These are phyloP conservation scores for Candida sp. DNA, from an alignment of 1,139 yeast genomes.

Conservation along the genomic window DNA sequence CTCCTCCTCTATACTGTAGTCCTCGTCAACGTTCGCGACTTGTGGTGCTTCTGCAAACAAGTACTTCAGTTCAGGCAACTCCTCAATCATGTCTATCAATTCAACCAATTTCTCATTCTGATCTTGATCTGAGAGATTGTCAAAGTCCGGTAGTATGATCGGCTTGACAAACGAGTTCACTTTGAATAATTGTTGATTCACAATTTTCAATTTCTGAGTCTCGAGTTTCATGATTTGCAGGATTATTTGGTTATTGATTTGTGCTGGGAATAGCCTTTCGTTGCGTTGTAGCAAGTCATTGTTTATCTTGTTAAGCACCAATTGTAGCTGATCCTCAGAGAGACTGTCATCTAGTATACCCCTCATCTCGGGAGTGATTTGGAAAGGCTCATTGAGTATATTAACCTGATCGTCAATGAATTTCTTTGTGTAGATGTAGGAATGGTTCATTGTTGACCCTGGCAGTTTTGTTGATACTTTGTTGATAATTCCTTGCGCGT, in stretches of 20 bases:
- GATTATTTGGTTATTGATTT: conserved; percentile 38
- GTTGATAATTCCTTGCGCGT: no score
- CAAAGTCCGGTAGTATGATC: conserved; percentile 29
- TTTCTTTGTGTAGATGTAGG: conserved; percentile 31
- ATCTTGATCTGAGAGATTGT: conserved; percentile 15
- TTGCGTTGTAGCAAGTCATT: conserved; percentile 32
- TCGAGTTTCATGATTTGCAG: conserved; percentile 42
- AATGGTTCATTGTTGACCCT: conserved; percentile 14
- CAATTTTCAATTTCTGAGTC: conserved; percentile 27
- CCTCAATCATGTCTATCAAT: conserved; percentile 27
- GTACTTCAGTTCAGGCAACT: conserved; percentile 40
- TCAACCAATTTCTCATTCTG: conserved; percentile 16
- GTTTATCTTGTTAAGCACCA: conserved; percentile 31
- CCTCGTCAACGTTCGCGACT: conserved; percentile 5
- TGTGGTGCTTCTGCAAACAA: conserved; percentile 19
- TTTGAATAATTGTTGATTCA: conserved; percentile 29
- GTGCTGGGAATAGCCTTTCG: conserved; percentile 29
- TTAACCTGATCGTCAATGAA: conserved; percentile 35
- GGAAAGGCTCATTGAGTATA: conserved; percentile 27
- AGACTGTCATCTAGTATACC: conserved; percentile 17
- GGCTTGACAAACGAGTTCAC: conserved; percentile 31
- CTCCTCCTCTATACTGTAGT: conserved; percentile 11
- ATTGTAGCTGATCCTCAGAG: conserved; percentile 24
- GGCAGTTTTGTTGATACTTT: not conserved
- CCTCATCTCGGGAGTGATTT: conserved; percentile 17